Percentiles rank a stretch among this genome's conserved stretches.
Conservation (phyloP, 139 green algal genomes). For the Edaphochlamys debaryana region DNA sequence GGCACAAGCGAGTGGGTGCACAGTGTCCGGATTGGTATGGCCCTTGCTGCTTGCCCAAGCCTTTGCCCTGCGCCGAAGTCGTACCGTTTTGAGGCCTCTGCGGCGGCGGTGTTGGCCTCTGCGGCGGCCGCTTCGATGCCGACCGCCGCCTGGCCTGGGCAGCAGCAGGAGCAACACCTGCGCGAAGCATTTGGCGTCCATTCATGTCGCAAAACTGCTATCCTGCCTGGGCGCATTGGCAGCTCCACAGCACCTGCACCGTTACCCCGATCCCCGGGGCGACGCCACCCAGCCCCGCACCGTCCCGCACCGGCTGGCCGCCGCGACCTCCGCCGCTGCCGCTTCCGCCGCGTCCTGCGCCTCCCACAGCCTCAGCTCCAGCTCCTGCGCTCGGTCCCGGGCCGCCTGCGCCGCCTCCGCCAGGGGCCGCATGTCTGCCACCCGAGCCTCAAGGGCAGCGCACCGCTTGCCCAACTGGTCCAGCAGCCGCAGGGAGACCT, state of each 20-base stretch:
- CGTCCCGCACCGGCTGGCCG: neutral
- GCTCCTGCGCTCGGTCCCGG: neutral
- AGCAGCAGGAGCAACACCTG: neutral
- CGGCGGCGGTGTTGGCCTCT: no score
- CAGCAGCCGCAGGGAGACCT: slow-evolving; percentile 21
- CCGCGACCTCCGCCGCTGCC: neutral
- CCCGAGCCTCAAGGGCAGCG: neutral
- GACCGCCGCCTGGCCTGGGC: no score
- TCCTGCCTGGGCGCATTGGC: no score
- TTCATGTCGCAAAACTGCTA: no score
- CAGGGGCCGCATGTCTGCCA: slow-evolving; percentile 21
- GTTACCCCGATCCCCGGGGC: neutral
- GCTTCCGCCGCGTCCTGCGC: no score
- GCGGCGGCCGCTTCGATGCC: no score
- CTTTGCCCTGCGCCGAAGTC: no score
- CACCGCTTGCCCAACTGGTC: slow-evolving; percentile 37
- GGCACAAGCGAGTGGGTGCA: neutral
- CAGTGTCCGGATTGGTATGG: no score
- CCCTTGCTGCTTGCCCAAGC: no score
- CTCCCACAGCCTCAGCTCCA: slow-evolving; percentile 7
- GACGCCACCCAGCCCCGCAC: neutral
- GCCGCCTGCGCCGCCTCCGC: neutral
- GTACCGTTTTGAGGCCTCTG: no score
- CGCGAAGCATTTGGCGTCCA: neutral
- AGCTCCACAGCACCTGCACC: neutral